A percentile compares a stretch with the other conserved stretches of the same genome.
These are phyloP conservation scores for Magnaporthales sp. DNA, from an alignment of 2,329 filamentous ascomycete species.

Conservation along the genomic window DNA sequence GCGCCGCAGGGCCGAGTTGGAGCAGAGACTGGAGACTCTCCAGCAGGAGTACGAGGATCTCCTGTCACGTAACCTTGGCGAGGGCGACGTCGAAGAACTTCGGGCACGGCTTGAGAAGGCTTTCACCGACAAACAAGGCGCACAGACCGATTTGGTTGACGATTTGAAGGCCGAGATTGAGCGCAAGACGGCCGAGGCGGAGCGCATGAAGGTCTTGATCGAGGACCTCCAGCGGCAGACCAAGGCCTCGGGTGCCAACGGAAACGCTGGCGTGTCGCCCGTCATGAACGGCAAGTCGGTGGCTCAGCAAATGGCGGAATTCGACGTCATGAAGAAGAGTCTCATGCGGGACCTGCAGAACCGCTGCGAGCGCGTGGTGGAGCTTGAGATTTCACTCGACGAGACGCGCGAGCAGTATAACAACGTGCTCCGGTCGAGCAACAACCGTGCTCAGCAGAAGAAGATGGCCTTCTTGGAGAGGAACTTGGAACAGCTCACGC, in stretches of 20 bases:
- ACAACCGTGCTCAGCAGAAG: constrained; percentile 98
- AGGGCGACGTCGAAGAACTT: constrained; percentile 75
- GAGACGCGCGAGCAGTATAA: constrained; percentile 99
- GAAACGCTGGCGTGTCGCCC: constrained; percentile 31
- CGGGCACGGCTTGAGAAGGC: constrained; percentile 71
- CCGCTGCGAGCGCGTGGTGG: constrained; percentile 93
- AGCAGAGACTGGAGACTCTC: constrained; percentile 63
- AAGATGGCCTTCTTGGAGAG: constrained; percentile 99
- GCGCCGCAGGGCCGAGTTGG: constrained; percentile 66
- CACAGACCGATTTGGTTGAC: constrained; percentile 63
- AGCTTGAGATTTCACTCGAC: constrained; percentile 94
- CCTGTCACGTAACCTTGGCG: constrained; percentile 68
- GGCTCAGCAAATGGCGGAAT: constrained; percentile 96
- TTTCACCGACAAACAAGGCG: constrained; percentile 66
- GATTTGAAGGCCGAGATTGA: constrained; percentile 69
- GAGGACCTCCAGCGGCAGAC: constrained; percentile 70
- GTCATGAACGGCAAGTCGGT: constrained; percentile 82
- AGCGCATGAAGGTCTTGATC: constrained; percentile 69
- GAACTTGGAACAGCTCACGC: constrained; percentile 94
- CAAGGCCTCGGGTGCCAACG: constrained; percentile 45
- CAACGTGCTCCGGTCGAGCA: constrained; percentile 90
- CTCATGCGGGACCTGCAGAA: constrained; percentile 98
- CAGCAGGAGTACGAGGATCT: constrained; percentile 81
- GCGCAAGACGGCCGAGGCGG: constrained; percentile 73
- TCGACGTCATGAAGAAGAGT: constrained; percentile 99